Percentiles rank a stretch among this genome's conserved stretches.
These are phyloP conservation scores for Collybiopsis confluens DNA, from an alignment of 768 basidiomycete genomes.

Conservation along the genomic window DNA sequence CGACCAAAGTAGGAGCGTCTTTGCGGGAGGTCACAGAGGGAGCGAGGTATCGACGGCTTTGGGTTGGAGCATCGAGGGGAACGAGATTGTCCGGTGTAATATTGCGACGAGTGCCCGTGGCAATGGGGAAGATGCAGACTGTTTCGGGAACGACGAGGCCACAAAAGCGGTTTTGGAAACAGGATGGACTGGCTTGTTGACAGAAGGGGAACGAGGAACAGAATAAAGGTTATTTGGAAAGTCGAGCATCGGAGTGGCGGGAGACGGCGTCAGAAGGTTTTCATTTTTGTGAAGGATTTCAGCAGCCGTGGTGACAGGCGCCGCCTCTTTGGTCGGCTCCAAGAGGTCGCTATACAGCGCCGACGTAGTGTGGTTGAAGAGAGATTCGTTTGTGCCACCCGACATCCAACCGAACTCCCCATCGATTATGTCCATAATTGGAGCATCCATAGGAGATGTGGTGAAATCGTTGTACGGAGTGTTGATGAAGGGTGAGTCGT, in stretches of 20 bases:
- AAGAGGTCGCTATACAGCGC: neutral
- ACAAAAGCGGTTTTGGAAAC: slow-evolving; percentile 26
- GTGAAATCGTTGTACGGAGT: slow-evolving; percentile 22
- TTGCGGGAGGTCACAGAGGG: slow-evolving; percentile 77
- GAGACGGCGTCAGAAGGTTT: slow-evolving; percentile 47
- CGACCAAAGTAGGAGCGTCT: slow-evolving; percentile 41
- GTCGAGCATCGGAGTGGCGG: slow-evolving; percentile 46
- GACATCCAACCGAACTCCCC: neutral
- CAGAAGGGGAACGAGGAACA: slow-evolving; percentile 23
- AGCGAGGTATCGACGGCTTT: slow-evolving; percentile 63
- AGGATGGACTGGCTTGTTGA: slow-evolving; percentile 8
- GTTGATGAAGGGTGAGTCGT: slow-evolving; percentile 29
- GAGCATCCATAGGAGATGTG: slow-evolving; percentile 26
- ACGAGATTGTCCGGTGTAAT: slow-evolving; percentile 62
- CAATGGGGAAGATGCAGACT: neutral
- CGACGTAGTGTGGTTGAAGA: slow-evolving; percentile 1
- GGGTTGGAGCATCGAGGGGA: slow-evolving; percentile 73
- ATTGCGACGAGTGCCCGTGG: slow-evolving; percentile 46
- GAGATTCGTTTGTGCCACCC: neutral
- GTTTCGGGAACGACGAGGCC: slow-evolving; percentile 10
- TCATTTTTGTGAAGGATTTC: slow-evolving; percentile 27
- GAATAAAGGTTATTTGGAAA: slow-evolving; percentile 26
- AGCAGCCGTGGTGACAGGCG: neutral
- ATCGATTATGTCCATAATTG: slow-evolving; percentile 5
- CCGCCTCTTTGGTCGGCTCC: neutral